Base-by-base conservation (phyloP, 1,284 basidiomycete genomes). In the Cystobasidium pallidum region DNA sequence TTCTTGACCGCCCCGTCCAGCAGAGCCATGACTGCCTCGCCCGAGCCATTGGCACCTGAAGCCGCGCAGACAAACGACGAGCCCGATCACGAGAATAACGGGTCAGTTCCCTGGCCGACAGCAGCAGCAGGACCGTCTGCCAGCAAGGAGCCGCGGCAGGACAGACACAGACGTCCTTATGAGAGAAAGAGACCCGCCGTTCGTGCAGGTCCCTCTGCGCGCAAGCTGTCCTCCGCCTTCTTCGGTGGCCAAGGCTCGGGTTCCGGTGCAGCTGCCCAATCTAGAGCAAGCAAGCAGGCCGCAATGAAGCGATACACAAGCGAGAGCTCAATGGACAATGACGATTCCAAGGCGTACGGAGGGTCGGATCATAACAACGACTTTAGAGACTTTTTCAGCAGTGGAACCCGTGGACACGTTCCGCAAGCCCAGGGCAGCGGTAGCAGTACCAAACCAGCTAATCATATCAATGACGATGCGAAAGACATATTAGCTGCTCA, bases 221-320 rank as follows among this genome's bases (percentile, higher is more conserved):
- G 67, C 55, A 70, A 70, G 45, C 32, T 70, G 21, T 70, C 67
- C 17, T 61, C 67, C 32, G 43, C 54, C 26, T 61, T 70, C 57
- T 58, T 51, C n/a, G 45, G 52, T 41, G 39, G 30, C n/a, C 49
- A 51, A 3, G 49, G 47, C 8, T 64, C 41, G 2, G 39, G 32
- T 52, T 10, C 26, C 8, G 57, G 67, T 24, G 30, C 61, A 11
- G 11, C 4, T 41, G 13, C 62, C 17, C 28, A 36, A 30, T 61
- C 67, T 30, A 68, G 30, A 41, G 67, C 58, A 21, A 52, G 41
- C 30, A 45, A 58, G 24, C 32, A 64, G 3, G 45, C 43, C 34
- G 67, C 54, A 24, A 34, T 43, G 24, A 59, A 61, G 28, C 36
- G 26, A 49, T 70, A 70, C 36, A 70, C 67, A 26, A 70, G 67